These are phyloP conservation scores for Acacia acuminata DNA, from an alignment of 306 rosid genomes.

Conservation along the genomic window DNA sequence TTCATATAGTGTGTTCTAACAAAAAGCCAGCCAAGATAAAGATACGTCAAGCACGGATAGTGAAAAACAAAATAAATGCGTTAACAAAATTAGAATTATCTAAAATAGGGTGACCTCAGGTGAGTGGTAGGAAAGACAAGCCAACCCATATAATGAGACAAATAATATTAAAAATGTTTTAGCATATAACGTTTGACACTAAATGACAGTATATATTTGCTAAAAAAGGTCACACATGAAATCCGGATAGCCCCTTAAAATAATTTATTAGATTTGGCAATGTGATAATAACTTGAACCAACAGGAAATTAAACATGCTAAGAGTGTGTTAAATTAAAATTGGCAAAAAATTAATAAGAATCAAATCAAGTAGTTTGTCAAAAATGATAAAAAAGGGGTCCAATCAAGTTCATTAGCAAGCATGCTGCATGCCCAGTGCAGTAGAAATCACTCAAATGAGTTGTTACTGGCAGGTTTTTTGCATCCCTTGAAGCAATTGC, in stretches of 20 bases:
- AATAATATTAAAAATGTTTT: neutral
- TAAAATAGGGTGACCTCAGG: neutral
- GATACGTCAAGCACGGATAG: constrained; percentile 2
- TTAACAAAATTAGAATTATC: neutral
- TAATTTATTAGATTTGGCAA: neutral
- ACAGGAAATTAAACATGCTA: neutral
- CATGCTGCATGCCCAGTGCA: constrained; percentile 27
- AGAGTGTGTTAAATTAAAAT: constrained; percentile 24
- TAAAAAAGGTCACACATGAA: neutral
- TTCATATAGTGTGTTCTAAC: constrained; percentile 10
- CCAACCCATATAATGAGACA: no score
- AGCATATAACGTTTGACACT: neutral
- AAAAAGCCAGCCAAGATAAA: constrained; percentile 1
- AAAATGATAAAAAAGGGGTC: no score
- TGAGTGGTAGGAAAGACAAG: neutral
- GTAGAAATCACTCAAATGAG: no score
- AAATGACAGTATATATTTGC: neutral
- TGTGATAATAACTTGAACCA: neutral
- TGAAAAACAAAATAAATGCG: constrained; percentile 15
- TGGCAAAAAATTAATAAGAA: no score
- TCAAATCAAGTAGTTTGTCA: no score
- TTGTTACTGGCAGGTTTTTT: constrained; percentile 84
- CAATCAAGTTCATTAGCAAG: neutral
- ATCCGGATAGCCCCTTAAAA: constrained; percentile 9
- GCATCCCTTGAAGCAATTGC: constrained; percentile 82